Base-by-base conservation (phyloP, 371 early-diverging fungal species). In the Mortierella sp. region DNA sequence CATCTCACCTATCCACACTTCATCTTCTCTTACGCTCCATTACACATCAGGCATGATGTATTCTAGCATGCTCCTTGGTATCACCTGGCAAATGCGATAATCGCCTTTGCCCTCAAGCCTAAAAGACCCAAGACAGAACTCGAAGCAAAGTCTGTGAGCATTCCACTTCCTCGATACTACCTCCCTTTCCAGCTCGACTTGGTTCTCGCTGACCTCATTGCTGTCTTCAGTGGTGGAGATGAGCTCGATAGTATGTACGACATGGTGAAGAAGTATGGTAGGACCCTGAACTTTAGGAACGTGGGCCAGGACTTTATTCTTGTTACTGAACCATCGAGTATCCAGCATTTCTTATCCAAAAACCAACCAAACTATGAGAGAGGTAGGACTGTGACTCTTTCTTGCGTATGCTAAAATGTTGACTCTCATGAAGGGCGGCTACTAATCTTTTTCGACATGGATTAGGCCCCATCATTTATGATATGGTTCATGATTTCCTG, bases 111-210 rank as follows among this genome's bases (percentile, higher is more conserved):
- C 4, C 4, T 53, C 23, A 23, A 26, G 11, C 21, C 53, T 23
- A 53, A 53, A 23, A 19, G 21, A 26, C 19, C 19, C 19, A 53
- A 53, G 53, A 53, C 53, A 21, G 53, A 53, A 23, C 53, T 53
- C 23, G 53, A 53, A 9, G 23, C 7, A 16, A 53, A 53, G 53
- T 53, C 53, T 26, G 26, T 23, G 53, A 1, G 21, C 2, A 9
- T 23, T 4, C 53, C 53, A 12, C 4, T 1, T 9, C 53, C 53
- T 53, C 53, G 4, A 3, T 21, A 19, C 23, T 53, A 53, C 53
- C 53, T 53, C 11, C 53, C 53, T 26, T 53, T 53, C 53, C 53
- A 53, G 53, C 11, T 53, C 21, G 53, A 53, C 53, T 53, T 26
- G 16, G 23, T 26, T 3, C 12, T 53, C 2, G 19, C 2, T 4